These are phyloP conservation scores for Clonostachys chloroleuca DNA, from an alignment of 2,329 filamentous ascomycete genomes.

Conservation along the genomic window DNA sequence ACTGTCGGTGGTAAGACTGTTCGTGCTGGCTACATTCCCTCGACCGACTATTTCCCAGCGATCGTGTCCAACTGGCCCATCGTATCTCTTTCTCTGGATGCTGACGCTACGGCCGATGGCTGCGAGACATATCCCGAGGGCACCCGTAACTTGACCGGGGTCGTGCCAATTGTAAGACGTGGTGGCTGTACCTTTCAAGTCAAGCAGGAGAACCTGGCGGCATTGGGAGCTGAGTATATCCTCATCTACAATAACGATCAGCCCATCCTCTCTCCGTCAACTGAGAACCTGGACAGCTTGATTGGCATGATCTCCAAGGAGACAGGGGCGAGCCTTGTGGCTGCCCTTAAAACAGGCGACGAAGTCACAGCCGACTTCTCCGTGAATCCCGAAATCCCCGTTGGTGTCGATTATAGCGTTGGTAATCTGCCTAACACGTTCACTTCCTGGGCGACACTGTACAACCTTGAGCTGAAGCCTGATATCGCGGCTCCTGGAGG, in stretches of 20 bases:
- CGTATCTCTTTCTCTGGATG: slow-evolving; percentile 15
- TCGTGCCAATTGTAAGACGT: slow-evolving; percentile 18
- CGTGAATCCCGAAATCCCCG: slow-evolving; percentile 11
- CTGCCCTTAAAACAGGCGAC: slow-evolving; percentile 12
- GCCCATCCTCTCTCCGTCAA: neutral
- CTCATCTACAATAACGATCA: slow-evolving; percentile 4
- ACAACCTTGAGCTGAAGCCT: slow-evolving; percentile 35
- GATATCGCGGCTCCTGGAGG: slow-evolving; percentile 36
- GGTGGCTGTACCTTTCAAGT: slow-evolving; percentile 18
- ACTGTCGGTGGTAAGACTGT: slow-evolving; percentile 14
- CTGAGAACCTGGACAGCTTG: neutral
- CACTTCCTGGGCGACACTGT: slow-evolving; percentile 35
- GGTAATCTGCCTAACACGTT: slow-evolving; percentile 30
- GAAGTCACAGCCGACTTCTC: slow-evolving; percentile 22
- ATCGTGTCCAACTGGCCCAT: slow-evolving; percentile 26
- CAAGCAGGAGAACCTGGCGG: slow-evolving; percentile 16
- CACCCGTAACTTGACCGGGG: slow-evolving; percentile 10
- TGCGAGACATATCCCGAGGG: slow-evolving; percentile 15
- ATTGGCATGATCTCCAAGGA: slow-evolving; percentile 9
- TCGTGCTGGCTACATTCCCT: slow-evolving; percentile 23
- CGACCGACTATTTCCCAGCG: slow-evolving; percentile 21
- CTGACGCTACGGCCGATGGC: slow-evolving; percentile 13
- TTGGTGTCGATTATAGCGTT: slow-evolving; percentile 11
- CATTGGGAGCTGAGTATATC: slow-evolving; percentile 14
- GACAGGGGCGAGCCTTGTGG: slow-evolving; percentile 15